A percentile compares a stretch with the other conserved stretches of the same genome.
Evolutionary conservation across 2,329 filamentous ascomycete species (phyloP).

Genomic region (Emericellopsis cladophorae): DNA sequence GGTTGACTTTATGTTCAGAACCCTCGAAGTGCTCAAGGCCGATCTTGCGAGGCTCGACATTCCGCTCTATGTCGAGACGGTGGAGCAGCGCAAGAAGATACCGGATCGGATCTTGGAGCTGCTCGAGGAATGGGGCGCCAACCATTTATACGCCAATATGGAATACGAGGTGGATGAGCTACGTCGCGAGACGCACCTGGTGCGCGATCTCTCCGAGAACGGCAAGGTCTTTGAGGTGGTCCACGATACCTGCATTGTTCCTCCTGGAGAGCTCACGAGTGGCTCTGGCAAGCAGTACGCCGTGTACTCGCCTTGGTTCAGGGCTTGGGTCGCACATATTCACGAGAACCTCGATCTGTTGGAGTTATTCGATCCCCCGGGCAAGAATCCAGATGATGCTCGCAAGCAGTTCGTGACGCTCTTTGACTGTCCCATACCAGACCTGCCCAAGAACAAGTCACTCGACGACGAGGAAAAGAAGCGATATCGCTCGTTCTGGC

Average conservation of each 20-base stretch:
- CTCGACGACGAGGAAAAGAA: conserved; percentile 46
- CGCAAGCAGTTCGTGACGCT: conserved; percentile 35
- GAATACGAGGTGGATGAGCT: conserved; percentile 91
- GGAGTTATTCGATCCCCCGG: conserved; percentile 39
- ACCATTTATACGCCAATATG: conserved; percentile 68
- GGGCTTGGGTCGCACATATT: conserved; percentile 61
- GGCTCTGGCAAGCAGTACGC: conserved; percentile 68
- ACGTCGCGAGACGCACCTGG: conserved; percentile 58
- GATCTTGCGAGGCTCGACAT: conserved; percentile 63
- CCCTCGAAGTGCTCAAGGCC: conserved; percentile 47
- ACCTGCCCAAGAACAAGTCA: conserved; percentile 48
- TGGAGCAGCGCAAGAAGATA: conserved; percentile 51
- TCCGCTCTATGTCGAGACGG: conserved; percentile 63
- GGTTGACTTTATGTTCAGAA: conserved; percentile 72
- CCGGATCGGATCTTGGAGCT: conserved; percentile 50
- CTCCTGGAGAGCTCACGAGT: conserved; percentile 54
- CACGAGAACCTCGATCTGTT: conserved; percentile 58
- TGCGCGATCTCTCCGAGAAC: conserved; percentile 44
- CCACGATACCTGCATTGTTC: conserved; percentile 74
- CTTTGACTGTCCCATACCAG: conserved; percentile 49
- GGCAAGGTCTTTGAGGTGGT: conserved; percentile 58
- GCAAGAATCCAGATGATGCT: conserved; percentile 17
- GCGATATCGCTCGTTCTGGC: conserved; percentile 50
- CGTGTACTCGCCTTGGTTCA: conserved; percentile 76
- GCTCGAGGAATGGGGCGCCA: conserved; percentile 58